A percentile compares a stretch with the other conserved stretches of the same genome.
Conservation (phyloP, 1,139 yeast genomes). For the Candida smagusa region DNA sequence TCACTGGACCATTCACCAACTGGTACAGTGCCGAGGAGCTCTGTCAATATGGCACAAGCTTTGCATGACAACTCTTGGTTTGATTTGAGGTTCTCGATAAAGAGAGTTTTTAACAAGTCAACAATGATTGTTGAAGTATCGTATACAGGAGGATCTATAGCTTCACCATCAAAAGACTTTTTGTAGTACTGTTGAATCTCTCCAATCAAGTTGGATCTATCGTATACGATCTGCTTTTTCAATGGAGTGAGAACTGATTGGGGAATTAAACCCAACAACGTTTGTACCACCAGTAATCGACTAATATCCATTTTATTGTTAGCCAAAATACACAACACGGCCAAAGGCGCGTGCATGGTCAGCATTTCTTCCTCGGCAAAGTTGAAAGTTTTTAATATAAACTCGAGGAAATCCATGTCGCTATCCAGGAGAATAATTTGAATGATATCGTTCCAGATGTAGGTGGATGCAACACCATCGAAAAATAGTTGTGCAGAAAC, state of each 20-base stretch:
- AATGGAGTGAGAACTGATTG: constrained; percentile 54
- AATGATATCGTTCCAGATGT: constrained; percentile 69
- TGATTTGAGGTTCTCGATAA: constrained; percentile 4
- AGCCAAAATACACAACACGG: constrained; percentile 45
- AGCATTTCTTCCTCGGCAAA: constrained; percentile 85
- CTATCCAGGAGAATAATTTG: constrained; percentile 19
- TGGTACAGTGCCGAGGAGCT: constrained; percentile 12
- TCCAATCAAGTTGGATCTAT: constrained; percentile 2
- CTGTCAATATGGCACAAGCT: constrained; percentile 11
- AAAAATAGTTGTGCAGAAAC: constrained; percentile 65
- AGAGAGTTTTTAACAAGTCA: constrained; percentile 2
- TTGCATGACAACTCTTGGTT: constrained; percentile 5
- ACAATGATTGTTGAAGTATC: constrained; percentile 6
- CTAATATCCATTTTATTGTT: constrained; percentile 12
- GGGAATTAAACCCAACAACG: constrained; percentile 50
- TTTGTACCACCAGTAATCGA: constrained; percentile 35
- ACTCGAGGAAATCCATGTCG: constrained; percentile 47
- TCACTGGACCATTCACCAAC: constrained; percentile 8
- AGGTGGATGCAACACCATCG: constrained; percentile 78
- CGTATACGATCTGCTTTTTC: constrained; percentile 12
- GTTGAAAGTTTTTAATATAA: constrained; percentile 62
- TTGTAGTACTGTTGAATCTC: constrained; percentile 7
- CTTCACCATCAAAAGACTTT: constrained; percentile 2
- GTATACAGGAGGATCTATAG: background rate
- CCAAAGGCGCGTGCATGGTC: constrained; percentile 70